These are phyloP conservation scores for Chalciporus pseudorubinellus DNA, from an alignment of 768 basidiomycete genomes.

Conservation along the genomic window DNA sequence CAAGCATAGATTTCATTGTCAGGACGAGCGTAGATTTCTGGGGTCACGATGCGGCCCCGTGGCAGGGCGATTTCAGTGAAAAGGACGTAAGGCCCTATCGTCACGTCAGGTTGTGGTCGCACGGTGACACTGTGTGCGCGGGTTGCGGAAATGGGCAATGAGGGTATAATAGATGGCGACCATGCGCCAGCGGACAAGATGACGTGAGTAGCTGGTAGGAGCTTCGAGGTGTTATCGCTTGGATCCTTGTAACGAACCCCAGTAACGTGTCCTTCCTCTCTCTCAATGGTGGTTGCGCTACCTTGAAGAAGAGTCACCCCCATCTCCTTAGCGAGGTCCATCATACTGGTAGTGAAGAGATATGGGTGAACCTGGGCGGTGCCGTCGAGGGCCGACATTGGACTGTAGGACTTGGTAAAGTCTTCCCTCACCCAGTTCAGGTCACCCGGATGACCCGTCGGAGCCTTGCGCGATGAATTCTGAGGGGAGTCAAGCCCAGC, in stretches of 20 bases:
- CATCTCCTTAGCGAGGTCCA: slow-evolving; percentile 55
- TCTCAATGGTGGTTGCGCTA: slow-evolving; percentile 45
- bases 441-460: slow-evolving; percentile 47
- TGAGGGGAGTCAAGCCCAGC: slow-evolving; percentile 37
- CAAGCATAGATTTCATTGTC: slow-evolving; percentile 73
- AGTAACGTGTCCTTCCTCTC: slow-evolving; percentile 40
- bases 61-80: slow-evolving; percentile 71
- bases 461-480: slow-evolving; percentile 15
- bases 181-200: slow-evolving; percentile 86
- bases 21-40: slow-evolving; percentile 74
- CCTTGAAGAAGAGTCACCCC: slow-evolving; percentile 52
- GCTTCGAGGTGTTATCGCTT: slow-evolving; percentile 22
- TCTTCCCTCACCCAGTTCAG: slow-evolving; percentile 52
- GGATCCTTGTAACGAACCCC: slow-evolving; percentile 43
- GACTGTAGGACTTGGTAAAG: slow-evolving; percentile 59
- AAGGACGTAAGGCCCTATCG: slow-evolving; percentile 72
- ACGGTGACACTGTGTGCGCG: slow-evolving; percentile 76
- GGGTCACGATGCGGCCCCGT: slow-evolving; percentile 36
- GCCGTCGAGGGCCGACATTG: slow-evolving; percentile 48
- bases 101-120: slow-evolving; percentile 40
- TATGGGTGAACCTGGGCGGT: slow-evolving; percentile 81
- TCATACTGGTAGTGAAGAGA: slow-evolving; percentile 70
- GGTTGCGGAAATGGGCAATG: slow-evolving; percentile 57
- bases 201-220: slow-evolving; percentile 63
- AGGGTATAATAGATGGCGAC: slow-evolving; percentile 60